Percentiles rank a stretch among this genome's conserved stretches.
These are phyloP conservation scores for Lasiosphaeria ovina DNA, from an alignment of 495 filamentous ascomycete species.

Conservation along the genomic window DNA sequence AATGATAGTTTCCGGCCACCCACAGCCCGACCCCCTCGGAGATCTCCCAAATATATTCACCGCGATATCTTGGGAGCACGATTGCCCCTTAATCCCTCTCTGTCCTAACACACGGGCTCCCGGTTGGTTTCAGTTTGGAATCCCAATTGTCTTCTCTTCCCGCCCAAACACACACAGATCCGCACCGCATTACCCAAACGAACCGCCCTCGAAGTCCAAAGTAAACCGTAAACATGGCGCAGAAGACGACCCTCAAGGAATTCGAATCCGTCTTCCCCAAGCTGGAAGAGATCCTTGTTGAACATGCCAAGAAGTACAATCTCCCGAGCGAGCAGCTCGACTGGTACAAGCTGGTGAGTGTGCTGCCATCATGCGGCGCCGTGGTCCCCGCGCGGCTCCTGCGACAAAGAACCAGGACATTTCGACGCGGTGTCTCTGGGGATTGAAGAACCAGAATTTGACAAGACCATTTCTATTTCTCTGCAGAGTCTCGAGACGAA, in stretches of 20 bases:
- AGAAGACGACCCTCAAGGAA: conserved; percentile 68
- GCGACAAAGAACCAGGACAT: neutral
- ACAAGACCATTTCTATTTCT: conserved; percentile 13
- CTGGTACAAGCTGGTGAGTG: conserved; percentile 79
- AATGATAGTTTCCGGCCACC: conserved; percentile 3
- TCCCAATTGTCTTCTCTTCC: neutral
- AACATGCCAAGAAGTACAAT: conserved; percentile 72
- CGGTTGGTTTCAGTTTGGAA: neutral
- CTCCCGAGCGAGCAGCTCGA: conserved; percentile 77
- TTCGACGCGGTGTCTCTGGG: neutral
- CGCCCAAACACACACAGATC: neutral
- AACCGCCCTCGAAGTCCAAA: conserved; percentile 2
- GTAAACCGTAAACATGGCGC: conserved; percentile 49
- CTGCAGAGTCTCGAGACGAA: conserved; percentile 75
- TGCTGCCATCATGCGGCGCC: neutral
- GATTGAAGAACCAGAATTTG: neutral
- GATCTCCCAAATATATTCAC: neutral
- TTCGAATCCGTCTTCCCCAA: conserved; percentile 88
- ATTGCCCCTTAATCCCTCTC: neutral
- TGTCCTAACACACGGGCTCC: neutral
- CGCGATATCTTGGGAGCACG: neutral
- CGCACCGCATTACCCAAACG: neutral
- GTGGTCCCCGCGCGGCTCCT: neutral
- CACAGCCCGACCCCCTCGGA: conserved; percentile 4
- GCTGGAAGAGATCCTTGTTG: conserved; percentile 72